Conservation (phyloP, 1,139 yeast species). For the Komagataea norvegica region DNA sequence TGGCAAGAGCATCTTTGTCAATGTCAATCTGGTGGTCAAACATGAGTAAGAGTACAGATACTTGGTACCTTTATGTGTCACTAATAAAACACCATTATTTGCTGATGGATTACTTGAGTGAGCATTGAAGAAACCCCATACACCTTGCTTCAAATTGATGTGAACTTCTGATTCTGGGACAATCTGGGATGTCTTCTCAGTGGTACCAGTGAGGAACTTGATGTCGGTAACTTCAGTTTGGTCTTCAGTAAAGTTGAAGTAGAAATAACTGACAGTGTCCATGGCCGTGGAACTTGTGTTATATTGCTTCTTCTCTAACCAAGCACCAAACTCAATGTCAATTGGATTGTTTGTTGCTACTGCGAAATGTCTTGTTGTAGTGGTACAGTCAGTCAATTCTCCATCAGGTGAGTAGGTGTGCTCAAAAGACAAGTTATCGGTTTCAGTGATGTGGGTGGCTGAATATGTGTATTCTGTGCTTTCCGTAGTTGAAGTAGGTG, state of each 20-base stretch:
- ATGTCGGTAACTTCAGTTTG: constrained; percentile 17
- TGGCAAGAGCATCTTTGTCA: constrained; percentile 1
- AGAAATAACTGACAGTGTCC: constrained; percentile 6
- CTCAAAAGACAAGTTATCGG: too few species aligned
- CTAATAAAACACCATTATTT: constrained; percentile 6
- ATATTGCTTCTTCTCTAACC: constrained; percentile 8
- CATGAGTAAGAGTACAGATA: constrained; percentile 13
- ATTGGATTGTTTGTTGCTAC: constrained; percentile 10
- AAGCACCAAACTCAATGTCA: constrained; percentile 9
- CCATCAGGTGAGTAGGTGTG: too few species aligned
- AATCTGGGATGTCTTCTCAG: not conserved
- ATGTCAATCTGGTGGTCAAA: not conserved
- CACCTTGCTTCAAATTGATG: constrained; percentile 19
- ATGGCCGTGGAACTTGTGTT: not conserved
- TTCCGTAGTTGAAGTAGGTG: not conserved
- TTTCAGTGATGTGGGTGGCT: too few species aligned
- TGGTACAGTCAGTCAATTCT: too few species aligned
- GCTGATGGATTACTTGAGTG: not conserved
- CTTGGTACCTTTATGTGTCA: constrained; percentile 10
- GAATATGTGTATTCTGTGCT: not conserved
- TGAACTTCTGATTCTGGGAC: constrained; percentile 9
- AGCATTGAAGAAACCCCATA: constrained; percentile 4
- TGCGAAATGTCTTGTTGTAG: constrained; percentile 6
- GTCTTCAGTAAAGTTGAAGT: constrained; percentile 19
- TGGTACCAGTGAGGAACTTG: constrained; percentile 11